A percentile compares a stretch with the other conserved stretches of the same genome.
phyloP scores from a whole-genome alignment of 768 basidiomycete species.

The Kwoniella sp. region DNA sequence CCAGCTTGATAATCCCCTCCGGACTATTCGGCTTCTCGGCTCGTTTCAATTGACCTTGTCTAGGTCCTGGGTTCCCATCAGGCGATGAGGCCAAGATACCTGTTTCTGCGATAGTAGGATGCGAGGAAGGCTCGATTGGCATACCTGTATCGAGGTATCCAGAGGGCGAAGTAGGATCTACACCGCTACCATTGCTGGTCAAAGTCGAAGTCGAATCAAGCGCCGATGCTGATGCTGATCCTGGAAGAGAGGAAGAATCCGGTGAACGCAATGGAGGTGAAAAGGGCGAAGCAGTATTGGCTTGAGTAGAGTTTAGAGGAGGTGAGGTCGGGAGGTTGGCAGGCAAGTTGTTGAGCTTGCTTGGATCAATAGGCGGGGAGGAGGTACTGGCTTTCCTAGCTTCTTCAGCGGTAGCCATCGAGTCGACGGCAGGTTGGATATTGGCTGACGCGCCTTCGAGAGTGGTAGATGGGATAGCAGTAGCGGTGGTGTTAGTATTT shows the following conservation, averaged over 20 bases:
- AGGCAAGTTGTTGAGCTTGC: slow-evolving; percentile 42
- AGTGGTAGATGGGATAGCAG: slow-evolving; percentile 5
- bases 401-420: slow-evolving; percentile 12
- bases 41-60: slow-evolving; percentile 41
- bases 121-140: slow-evolving; percentile 25
- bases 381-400: slow-evolving; percentile 10
- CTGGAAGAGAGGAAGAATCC: not conserved
- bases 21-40: slow-evolving; percentile 24
- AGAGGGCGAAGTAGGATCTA: slow-evolving; percentile 19
- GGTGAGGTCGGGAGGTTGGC: slow-evolving; percentile 33
- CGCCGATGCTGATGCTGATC: not conserved
- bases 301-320: slow-evolving; percentile 5
- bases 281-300: slow-evolving; percentile 9
- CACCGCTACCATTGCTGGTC: not conserved
- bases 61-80: slow-evolving; percentile 27
- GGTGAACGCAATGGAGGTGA: slow-evolving; percentile 27
- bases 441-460: not conserved
- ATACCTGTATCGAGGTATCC: slow-evolving; percentile 41
- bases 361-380: slow-evolving; percentile 48
- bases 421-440: slow-evolving; percentile 1
- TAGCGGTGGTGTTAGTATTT: not conserved
- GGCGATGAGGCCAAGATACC: slow-evolving; percentile 21
- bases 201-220: not conserved
- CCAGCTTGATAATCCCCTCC: slow-evolving; percentile 40
- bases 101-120: slow-evolving; percentile 32